Evolutionary conservation across 768 basidiomycete genomes (phyloP).

Genomic region (Tricholoma sp.): DNA sequence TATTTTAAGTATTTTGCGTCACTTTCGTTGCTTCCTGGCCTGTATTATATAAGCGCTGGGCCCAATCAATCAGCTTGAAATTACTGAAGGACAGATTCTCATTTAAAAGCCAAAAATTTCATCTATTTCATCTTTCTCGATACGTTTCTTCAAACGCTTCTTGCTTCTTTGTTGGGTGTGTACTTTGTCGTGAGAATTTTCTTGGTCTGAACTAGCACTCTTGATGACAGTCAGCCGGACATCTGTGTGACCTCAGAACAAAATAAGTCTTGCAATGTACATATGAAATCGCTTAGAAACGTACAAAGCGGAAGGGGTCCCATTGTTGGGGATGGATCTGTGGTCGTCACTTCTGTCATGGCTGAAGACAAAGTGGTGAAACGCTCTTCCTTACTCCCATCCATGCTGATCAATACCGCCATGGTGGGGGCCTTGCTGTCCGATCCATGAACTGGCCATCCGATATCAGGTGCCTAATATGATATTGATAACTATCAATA

Average conservation of each 20-base stretch:
- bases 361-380: neutral
- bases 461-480: neutral
- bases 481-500: neutral
- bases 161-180: constrained; percentile 13
- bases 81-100: neutral
- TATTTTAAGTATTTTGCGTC: constrained; percentile 13
- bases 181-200: neutral
- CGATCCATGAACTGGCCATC: neutral
- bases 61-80: too few species aligned
- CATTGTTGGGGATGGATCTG: neutral
- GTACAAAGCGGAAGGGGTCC: neutral
- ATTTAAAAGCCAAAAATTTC: constrained; percentile 52
- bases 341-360: neutral
- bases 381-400: too few species aligned
- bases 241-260: neutral
- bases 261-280: neutral
- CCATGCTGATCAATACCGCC: neutral
- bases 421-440: neutral
- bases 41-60: too few species aligned
- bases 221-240: neutral
- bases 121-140: constrained; percentile 55
- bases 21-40: constrained; percentile 1
- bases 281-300: neutral
- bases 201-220: neutral
- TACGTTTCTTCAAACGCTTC: constrained; percentile 28